A percentile compares a stretch with the other conserved stretches of the same genome.
phyloP scores from a whole-genome alignment of 2,329 filamentous ascomycete species.

The Grosmannia penicillata region DNA sequence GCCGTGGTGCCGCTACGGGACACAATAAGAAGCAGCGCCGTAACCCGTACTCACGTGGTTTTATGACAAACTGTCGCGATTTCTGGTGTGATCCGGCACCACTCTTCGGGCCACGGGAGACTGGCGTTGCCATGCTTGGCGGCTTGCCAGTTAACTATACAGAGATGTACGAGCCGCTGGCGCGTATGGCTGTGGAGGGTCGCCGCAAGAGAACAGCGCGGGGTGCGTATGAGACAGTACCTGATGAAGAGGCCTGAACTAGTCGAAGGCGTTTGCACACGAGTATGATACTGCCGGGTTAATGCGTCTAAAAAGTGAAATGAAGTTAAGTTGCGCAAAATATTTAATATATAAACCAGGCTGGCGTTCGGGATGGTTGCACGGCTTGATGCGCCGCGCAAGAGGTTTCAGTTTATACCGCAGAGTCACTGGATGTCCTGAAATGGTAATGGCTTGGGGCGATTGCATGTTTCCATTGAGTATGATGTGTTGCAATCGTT shows the following conservation, averaged over 20 bases:
- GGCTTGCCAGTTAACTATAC: constrained; percentile 77
- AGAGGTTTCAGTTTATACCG: too few species aligned
- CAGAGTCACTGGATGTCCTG: too few species aligned
- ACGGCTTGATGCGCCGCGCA: too few species aligned
- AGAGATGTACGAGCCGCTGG: constrained; percentile 73
- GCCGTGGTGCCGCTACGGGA: constrained; percentile 52
- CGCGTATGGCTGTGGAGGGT: constrained; percentile 41
- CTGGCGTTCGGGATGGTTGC: too few species aligned
- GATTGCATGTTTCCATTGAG: too few species aligned
- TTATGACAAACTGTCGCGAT: constrained; percentile 82
- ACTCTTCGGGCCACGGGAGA: constrained; percentile 59
- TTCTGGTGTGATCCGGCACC: constrained; percentile 91
- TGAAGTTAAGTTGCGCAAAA: too few species aligned
- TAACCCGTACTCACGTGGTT: constrained; percentile 77
- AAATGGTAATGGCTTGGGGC: too few species aligned
- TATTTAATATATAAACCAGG: too few species aligned
- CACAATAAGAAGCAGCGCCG: constrained; percentile 36
- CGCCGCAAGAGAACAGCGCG: constrained; percentile 26
- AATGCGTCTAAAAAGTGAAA: too few species aligned
- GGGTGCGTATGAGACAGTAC: constrained; percentile 49
- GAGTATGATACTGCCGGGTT: too few species aligned
- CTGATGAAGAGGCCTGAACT: constrained; percentile 37
- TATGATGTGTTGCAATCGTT: too few species aligned
- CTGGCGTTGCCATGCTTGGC: constrained; percentile 60
- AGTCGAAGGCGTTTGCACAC: background rate